A percentile compares a stretch with the other conserved stretches of the same genome.
Conservation (phyloP, 2,329 filamentous ascomycete genomes). For the Fusarium luffae region DNA sequence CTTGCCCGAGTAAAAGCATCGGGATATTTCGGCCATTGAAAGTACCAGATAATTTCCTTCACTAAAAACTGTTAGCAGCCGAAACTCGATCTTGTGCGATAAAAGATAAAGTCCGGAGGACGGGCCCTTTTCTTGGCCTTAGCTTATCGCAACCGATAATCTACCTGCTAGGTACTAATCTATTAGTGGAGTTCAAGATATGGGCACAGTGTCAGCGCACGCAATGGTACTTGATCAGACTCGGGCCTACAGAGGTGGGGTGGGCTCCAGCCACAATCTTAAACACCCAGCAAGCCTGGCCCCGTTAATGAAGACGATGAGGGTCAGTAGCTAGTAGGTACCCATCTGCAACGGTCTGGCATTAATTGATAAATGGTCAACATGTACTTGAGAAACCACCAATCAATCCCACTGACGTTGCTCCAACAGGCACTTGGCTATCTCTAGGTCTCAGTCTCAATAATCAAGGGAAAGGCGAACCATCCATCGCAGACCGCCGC, state of each 20-base stretch:
- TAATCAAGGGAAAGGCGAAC: background rate
- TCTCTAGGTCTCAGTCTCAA: background rate
- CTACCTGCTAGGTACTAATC: background rate
- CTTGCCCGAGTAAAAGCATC: background rate
- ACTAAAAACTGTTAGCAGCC: constrained; percentile 47
- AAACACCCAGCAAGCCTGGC: background rate
- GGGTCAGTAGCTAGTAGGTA: background rate
- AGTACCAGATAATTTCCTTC: constrained; percentile 29
- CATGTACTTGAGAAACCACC: background rate
- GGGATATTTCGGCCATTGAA: constrained; percentile 7
- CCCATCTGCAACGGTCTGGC: background rate
- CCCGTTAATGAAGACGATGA: constrained; percentile 1
- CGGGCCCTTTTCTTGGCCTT: constrained; percentile 19
- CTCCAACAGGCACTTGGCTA: background rate
- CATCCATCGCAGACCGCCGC: background rate
- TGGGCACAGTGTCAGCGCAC: constrained; percentile 17
- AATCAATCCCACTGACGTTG: background rate
- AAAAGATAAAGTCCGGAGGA: constrained; percentile 16
- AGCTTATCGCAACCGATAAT: constrained; percentile 12
- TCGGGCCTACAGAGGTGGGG: background rate
- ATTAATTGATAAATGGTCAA: background rate
- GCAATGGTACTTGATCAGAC: constrained; percentile 6
- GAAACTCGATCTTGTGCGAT: constrained; percentile 30
- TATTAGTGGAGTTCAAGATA: background rate
- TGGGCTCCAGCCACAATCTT: constrained; percentile 9